phyloP scores from a whole-genome alignment of 2,329 filamentous ascomycete genomes.

The Ophiostoma pallidulum region DNA sequence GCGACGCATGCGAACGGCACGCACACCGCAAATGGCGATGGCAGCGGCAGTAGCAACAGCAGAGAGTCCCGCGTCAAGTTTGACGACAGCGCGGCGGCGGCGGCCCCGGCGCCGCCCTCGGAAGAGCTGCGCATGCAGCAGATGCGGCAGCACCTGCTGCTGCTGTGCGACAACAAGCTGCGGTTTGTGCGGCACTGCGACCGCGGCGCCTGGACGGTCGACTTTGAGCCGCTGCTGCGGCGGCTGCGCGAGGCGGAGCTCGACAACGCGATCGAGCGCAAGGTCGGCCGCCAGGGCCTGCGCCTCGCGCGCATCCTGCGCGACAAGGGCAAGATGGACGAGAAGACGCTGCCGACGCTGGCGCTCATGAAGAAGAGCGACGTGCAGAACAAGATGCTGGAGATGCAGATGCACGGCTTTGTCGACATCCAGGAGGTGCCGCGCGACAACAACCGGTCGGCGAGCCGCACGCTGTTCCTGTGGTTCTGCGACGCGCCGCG shows the following conservation, averaged over 20 bases:
- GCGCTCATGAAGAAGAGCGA: constrained; percentile 79
- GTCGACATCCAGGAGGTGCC: constrained; percentile 92
- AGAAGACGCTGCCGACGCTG: constrained; percentile 73
- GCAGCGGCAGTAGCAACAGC: constrained; percentile 4
- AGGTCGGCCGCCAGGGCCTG: constrained; percentile 66
- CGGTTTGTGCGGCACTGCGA: constrained; percentile 61
- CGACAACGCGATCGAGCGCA: constrained; percentile 69
- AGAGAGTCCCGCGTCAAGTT: constrained; percentile 39
- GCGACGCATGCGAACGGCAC: constrained; percentile 6
- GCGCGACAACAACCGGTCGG: constrained; percentile 71
- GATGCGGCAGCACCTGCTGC: constrained; percentile 62
- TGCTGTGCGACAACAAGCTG: constrained; percentile 60
- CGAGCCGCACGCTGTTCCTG: constrained; percentile 77
- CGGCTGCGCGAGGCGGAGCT: constrained; percentile 68
- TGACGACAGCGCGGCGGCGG: constrained; percentile 30
- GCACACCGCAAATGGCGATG: constrained; percentile 14
- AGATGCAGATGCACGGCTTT: constrained; percentile 77
- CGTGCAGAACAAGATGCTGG: constrained; percentile 72
- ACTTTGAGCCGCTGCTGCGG: constrained; percentile 65
- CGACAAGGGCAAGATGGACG: constrained; percentile 86
- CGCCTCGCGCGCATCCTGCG: constrained; percentile 79
- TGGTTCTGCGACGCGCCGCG: constrained; percentile 82
- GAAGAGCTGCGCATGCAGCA: constrained; percentile 42
- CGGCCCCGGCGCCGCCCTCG: background rate
- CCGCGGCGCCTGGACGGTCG: constrained; percentile 70